phyloP scores from a whole-genome alignment of 345 rosid genomes.

The Heritiera littoralis region DNA sequence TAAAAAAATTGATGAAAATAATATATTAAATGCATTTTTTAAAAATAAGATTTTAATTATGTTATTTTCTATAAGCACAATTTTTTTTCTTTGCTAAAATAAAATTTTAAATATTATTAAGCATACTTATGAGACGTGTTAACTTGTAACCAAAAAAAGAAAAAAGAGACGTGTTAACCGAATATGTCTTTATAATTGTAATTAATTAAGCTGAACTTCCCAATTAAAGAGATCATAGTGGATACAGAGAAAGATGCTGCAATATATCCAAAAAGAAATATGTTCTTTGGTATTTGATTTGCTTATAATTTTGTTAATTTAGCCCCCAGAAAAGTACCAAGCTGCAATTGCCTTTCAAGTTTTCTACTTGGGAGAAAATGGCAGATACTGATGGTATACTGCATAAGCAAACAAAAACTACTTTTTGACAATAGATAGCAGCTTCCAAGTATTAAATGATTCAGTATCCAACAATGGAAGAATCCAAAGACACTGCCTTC shows the following conservation, averaged over 20 bases:
- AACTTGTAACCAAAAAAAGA: too few relatives aligned
- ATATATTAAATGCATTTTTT: too few relatives aligned
- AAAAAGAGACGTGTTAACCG: too few relatives aligned
- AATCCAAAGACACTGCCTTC: not conserved
- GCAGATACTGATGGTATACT: not conserved
- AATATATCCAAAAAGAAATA: not conserved
- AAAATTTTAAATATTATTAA: too few relatives aligned
- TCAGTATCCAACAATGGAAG: not conserved
- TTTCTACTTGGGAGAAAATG: not conserved
- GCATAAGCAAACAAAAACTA: not conserved
- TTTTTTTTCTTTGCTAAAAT: too few relatives aligned
- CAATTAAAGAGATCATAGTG: not conserved
- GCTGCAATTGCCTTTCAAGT: not conserved
- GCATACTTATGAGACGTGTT: too few relatives aligned
- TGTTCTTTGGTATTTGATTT: not conserved
- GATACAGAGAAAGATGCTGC: too few relatives aligned
- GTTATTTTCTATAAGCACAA: too few relatives aligned
- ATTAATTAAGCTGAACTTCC: too few relatives aligned
- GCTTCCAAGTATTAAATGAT: not conserved
- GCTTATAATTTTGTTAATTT: not conserved
- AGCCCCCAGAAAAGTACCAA: not conserved
- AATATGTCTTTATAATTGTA: too few relatives aligned
- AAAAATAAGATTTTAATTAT: too few relatives aligned
- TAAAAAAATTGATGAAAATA: too few relatives aligned
- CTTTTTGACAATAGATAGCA: not conserved